These are phyloP conservation scores for Rhodosporidiobolus odoratus DNA, from an alignment of 768 basidiomycete genomes.

Conservation along the genomic window DNA sequence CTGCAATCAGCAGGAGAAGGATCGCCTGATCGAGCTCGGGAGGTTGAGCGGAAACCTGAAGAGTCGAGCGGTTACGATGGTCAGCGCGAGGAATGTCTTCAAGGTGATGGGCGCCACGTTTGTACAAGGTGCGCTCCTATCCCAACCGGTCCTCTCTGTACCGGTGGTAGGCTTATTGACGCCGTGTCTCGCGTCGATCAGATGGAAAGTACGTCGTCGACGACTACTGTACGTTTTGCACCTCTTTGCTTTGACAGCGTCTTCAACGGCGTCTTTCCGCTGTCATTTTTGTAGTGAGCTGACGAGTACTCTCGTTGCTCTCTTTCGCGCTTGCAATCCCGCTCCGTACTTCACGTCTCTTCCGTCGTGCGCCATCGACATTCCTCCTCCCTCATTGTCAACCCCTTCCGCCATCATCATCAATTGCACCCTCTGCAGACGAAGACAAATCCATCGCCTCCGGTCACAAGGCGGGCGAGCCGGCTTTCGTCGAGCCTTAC, in stretches of 20 bases:
- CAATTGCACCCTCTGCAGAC: slow-evolving; percentile 44
- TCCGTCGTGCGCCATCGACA: neutral
- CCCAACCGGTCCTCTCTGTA: neutral
- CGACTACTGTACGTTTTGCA: slow-evolving; percentile 62
- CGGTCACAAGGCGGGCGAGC: slow-evolving; percentile 74
- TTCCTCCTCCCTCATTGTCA: too few relatives aligned
- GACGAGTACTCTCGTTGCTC: too few relatives aligned
- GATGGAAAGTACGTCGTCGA: slow-evolving; percentile 89
- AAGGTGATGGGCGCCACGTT: slow-evolving; percentile 91
- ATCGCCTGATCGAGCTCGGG: slow-evolving; percentile 79
- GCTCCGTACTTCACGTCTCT: neutral
- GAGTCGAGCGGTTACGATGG: slow-evolving; percentile 86
- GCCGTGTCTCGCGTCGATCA: slow-evolving; percentile 43
- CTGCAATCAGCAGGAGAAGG: slow-evolving; percentile 84
- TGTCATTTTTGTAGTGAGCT: neutral
- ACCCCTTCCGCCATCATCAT: neutral
- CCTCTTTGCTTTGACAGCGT: neutral
- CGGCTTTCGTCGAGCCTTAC: slow-evolving; percentile 68
- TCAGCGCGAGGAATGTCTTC: slow-evolving; percentile 85
- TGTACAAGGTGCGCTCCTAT: slow-evolving; percentile 61
- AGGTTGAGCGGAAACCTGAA: slow-evolving; percentile 82
- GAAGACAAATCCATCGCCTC: slow-evolving; percentile 75
- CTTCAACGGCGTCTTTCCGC: neutral
- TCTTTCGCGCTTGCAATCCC: too few relatives aligned
- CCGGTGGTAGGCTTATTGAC: neutral